Evolutionary conservation across 768 basidiomycete genomes (phyloP).

Genomic region (Tulasnella sp.): DNA sequence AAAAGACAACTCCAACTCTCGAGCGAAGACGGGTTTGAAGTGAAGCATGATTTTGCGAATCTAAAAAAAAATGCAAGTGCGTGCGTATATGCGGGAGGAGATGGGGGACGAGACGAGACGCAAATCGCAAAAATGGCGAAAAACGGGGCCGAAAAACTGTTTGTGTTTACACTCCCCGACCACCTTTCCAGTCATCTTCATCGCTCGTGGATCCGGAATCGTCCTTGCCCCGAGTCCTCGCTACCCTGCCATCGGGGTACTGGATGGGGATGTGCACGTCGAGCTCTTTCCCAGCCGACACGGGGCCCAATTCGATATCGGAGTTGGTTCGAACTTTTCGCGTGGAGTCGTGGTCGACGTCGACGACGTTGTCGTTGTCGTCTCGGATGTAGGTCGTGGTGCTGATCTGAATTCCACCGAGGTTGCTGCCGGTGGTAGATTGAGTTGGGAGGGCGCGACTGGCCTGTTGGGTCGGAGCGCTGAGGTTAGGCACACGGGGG

Average conservation of each 20-base stretch:
- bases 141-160: neutral
- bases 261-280: neutral
- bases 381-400: constrained; percentile 22
- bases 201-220: neutral
- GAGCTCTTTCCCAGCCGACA: neutral
- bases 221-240: neutral
- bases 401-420: constrained; percentile 6
- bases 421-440: neutral
- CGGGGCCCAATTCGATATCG: constrained; percentile 11
- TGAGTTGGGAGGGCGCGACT: neutral
- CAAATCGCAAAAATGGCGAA: neutral
- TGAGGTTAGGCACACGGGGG: neutral
- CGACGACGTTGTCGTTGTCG: constrained; percentile 1
- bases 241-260: neutral
- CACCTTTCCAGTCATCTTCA: neutral
- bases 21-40: neutral
- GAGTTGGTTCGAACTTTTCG: neutral
- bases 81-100: neutral
- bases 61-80: neutral
- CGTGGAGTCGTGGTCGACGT: neutral
- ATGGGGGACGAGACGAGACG: neutral
- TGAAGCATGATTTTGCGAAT: neutral
- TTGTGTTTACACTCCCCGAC: neutral
- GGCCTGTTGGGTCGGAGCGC: neutral
- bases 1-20: neutral